Evolutionary conservation across 2,329 filamentous ascomycete species (phyloP).

Genomic region (Coleophoma eucalyptorum): DNA sequence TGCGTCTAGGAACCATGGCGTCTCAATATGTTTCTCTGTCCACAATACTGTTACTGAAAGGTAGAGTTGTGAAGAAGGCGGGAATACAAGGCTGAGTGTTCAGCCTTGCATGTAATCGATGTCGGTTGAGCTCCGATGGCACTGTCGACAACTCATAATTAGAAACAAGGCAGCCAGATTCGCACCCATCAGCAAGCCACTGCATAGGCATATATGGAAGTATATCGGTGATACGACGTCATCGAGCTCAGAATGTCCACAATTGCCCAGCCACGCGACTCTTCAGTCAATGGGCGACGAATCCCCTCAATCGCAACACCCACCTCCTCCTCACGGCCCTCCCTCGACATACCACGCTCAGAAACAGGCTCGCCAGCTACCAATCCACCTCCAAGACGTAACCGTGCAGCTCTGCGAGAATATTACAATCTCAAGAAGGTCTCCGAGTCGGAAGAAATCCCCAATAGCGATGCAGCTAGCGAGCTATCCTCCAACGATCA

Average conservation of each 20-base stretch:
- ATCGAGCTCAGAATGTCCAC: conserved; percentile 49
- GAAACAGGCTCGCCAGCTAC: conserved; percentile 49
- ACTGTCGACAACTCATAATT: too few species aligned
- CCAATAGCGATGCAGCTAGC: conserved; percentile 19
- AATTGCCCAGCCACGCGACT: conserved; percentile 59
- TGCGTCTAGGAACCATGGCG: too few species aligned
- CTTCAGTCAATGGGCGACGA: conserved; percentile 52
- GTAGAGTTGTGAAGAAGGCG: too few species aligned
- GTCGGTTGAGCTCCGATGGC: too few species aligned
- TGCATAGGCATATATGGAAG: too few species aligned
- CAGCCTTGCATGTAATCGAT: too few species aligned
- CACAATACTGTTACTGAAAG: too few species aligned
- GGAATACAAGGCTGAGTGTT: too few species aligned
- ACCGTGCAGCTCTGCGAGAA: conserved; percentile 83
- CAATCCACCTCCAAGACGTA: conserved; percentile 34
- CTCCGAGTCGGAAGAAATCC: conserved; percentile 8
- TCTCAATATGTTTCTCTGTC: too few species aligned
- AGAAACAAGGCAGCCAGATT: too few species aligned
- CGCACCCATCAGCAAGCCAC: too few species aligned
- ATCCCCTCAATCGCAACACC: conserved; percentile 58
- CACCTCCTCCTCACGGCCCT: conserved; percentile 72
- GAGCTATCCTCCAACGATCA: conserved; percentile 28
- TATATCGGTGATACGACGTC: too few species aligned
- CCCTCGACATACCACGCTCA: conserved; percentile 63
- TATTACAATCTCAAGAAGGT: conserved; percentile 78